Base-by-base conservation (phyloP, 2,329 filamentous ascomycete species). In the Monosporascus sp. region DNA sequence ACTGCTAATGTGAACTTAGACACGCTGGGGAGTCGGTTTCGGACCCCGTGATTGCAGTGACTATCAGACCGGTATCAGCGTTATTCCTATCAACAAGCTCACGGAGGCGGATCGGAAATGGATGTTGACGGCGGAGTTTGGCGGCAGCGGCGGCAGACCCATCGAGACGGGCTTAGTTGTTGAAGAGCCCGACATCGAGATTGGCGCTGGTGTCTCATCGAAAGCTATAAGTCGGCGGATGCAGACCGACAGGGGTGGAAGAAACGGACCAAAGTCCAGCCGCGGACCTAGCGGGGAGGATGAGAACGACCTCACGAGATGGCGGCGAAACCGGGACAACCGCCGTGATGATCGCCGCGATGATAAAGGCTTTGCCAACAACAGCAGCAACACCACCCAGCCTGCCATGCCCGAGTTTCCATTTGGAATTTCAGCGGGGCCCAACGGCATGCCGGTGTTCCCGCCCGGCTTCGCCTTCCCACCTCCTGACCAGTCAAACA, bases 141-240 rank as follows among this genome's bases (percentile, higher is more conserved):
- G 94, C 60, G 94, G 94, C 51, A 96, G 90, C 57, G 94, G 93
- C 52, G 94, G 93, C 51, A 81, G 82, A 52, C 75, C 84, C 2
- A 90, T 99, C 55, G 86, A 91, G 65, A 77, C 82, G 15, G 91
- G 92, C 42, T 83, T 99, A 73, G 88, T 92, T 6, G 88, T 99
- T 25, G 94, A 99, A 69, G 94, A 99, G 72, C 94, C 94, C 3
- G 94, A 99, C 67, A 99, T 99, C 63, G 94, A 99, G 72, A 99
- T 99, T 53, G 94, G 94, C 50, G 92, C 93, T 18, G 94, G 94
- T 52, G 95, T 99, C 15, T 97, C 92, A 18, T 97, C 91, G 44
- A 99, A 99, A 77, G 90, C 84, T 39, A 86, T 87, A 56, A 85
- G 82, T 61, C 77, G 84, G 18, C 81, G 84, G 37, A 86, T 86